phyloP scores from a whole-genome alignment of 2,329 filamentous ascomycete genomes.

The Cladophialophora yegresii region DNA sequence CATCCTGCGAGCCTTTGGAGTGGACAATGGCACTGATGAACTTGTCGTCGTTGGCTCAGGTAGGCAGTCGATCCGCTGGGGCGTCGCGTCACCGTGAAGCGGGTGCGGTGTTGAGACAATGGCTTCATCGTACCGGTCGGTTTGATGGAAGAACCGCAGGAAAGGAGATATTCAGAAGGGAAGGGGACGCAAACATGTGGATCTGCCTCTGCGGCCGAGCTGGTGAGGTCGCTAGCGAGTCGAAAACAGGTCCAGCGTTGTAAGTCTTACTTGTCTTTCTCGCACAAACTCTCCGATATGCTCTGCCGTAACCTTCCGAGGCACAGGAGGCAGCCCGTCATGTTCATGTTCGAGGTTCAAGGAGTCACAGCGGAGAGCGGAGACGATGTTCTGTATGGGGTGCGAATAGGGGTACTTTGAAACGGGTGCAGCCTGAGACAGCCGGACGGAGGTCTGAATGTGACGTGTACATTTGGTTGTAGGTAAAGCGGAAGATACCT shows the following conservation, averaged over 20 bases:
- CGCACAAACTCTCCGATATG: background rate
- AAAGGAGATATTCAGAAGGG: no score
- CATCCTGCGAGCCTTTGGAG: background rate
- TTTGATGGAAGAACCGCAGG: background rate
- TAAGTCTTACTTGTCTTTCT: background rate
- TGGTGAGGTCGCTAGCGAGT: background rate
- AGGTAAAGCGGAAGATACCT: background rate
- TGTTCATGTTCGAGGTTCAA: background rate
- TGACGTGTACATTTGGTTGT: background rate
- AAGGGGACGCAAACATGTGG: no score
- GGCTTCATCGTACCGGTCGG: no score
- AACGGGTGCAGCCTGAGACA: no score
- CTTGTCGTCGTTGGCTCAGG: no score
- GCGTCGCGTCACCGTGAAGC: background rate
- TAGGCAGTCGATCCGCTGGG: no score
- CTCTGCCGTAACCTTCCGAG: background rate
- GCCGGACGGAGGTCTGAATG: background rate
- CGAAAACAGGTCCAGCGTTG: background rate
- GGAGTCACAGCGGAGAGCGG: background rate
- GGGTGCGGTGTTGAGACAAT: background rate
- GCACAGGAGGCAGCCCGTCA: background rate
- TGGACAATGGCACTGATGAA: background rate
- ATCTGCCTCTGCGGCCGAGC: no score
- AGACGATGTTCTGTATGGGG: background rate
- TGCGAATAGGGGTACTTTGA: background rate